Evolutionary conservation across 208 protist species (phyloP).

Genomic region (Trichomonas gallinae): DNA sequence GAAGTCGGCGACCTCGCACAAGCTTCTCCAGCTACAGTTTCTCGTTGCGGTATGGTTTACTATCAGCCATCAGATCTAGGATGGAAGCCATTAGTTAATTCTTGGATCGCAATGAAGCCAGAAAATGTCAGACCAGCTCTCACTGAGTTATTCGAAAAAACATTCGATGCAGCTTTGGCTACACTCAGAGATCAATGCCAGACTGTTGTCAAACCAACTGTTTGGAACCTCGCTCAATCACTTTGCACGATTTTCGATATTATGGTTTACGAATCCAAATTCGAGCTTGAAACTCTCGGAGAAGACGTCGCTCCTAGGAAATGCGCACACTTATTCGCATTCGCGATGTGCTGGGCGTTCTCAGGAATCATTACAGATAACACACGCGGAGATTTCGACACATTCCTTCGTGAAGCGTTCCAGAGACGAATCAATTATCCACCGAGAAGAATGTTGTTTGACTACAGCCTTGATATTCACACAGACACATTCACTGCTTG

Average conservation of each 20-base stretch:
- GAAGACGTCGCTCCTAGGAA: neutral
- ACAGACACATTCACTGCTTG: neutral
- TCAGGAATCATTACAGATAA: slow-evolving; percentile 68
- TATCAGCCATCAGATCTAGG: slow-evolving; percentile 73
- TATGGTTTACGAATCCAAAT: neutral
- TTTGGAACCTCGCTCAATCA: slow-evolving; percentile 10
- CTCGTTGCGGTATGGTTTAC: slow-evolving; percentile 93
- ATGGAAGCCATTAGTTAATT: slow-evolving; percentile 45
- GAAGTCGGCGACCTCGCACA: slow-evolving; percentile 89
- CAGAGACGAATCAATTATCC: slow-evolving; percentile 18
- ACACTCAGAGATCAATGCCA: neutral
- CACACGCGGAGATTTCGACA: slow-evolving; percentile 65
- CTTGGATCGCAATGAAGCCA: slow-evolving; percentile 9
- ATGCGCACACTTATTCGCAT: slow-evolving; percentile 41
- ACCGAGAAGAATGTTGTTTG: slow-evolving; percentile 18
- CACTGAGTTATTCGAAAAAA: neutral
- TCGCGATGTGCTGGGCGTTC: slow-evolving; percentile 80
- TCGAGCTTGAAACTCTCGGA: neutral
- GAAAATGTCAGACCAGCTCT: neutral
- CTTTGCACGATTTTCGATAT: neutral
- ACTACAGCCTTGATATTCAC: neutral
- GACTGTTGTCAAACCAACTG: neutral
- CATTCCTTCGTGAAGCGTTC: slow-evolving; percentile 15
- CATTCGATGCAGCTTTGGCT: neutral
- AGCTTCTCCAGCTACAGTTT: slow-evolving; percentile 93